A percentile compares a stretch with the other conserved stretches of the same genome.
phyloP scores from a whole-genome alignment of 306 rosid genomes.

The Cucurbita maxima region DNA sequence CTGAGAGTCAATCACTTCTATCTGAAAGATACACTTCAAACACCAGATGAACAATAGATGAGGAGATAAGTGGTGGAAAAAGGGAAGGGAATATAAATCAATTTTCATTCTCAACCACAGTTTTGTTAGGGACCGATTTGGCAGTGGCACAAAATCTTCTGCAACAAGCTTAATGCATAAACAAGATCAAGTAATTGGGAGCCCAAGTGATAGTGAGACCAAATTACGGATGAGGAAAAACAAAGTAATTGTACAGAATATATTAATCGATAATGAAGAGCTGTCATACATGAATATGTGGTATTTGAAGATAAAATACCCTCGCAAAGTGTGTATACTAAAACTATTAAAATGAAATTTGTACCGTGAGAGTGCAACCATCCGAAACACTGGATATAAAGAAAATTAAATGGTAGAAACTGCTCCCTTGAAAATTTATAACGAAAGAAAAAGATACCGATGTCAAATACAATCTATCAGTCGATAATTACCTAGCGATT shows the following conservation, averaged over 20 bases:
- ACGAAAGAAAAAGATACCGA: background rate
- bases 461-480: background rate
- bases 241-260: background rate
- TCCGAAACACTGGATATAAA: background rate
- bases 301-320: background rate
- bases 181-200: background rate
- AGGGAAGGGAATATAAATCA: background rate
- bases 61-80: background rate
- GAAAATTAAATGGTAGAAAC: background rate
- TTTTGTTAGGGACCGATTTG: background rate
- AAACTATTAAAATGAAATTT: background rate
- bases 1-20: background rate
- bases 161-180: background rate
- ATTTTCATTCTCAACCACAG: background rate
- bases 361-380: background rate
- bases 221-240: background rate
- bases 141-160: background rate
- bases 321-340: background rate
- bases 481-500: background rate
- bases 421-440: background rate
- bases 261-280: background rate
- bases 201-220: background rate
- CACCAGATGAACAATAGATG: background rate
- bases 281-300: background rate
- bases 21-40: background rate